Evolutionary conservation across 208 protist genomes (phyloP), one percentile per base, ranked within the genome.

Genomic region (Strigomonas culicis): DNA sequence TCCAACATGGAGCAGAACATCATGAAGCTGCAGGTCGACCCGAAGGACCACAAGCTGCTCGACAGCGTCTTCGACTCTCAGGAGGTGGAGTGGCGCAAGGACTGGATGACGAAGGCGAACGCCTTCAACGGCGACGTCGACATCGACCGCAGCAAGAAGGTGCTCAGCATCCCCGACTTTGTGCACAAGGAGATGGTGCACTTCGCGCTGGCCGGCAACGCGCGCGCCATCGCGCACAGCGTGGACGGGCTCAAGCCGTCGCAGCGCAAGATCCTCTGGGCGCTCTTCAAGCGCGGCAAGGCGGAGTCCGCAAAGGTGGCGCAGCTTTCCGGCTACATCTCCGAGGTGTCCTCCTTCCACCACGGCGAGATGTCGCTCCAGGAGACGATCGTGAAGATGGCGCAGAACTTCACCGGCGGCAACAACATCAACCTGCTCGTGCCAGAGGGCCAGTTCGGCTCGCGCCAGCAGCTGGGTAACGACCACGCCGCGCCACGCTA

Each of bases 401-500:
- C 99, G 8, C 99, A 99, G 81, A 96, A 98, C 70, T 99, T 96
- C 84, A 97, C 98, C 19, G 98, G 99, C 41, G 79, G 82, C 56
- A 99, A 99, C 88, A 99, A 99, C 84, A 95, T 99, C 74, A 98
- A 99, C 74, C 77, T 99, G 19, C 92, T 99, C 15, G 65, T 97
- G 31, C 98, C 98, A 49, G 80, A 88, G 51, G 99, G 99, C 59
- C 97, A 99, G 67, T 99, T 99, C 85, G 99, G 99, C 67, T 99
- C 98, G 28, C 82, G 94, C 22, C 86, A 99, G 59, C 81, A 97
- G 64, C 95, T 99, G 64, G 99, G 99, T 59, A 97, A 96, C 73
- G 99, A 99, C 80, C 89, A 98, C 39, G 98, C 99, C 28, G 88
- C 89, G 13, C 70, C 98, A 36, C 93, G 94, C 50, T 98, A 98